A percentile compares a stretch with the other conserved stretches of the same genome.
Evolutionary conservation across 352 stramenopile species (phyloP).

Genomic region (Phytophthora nicotianae): DNA sequence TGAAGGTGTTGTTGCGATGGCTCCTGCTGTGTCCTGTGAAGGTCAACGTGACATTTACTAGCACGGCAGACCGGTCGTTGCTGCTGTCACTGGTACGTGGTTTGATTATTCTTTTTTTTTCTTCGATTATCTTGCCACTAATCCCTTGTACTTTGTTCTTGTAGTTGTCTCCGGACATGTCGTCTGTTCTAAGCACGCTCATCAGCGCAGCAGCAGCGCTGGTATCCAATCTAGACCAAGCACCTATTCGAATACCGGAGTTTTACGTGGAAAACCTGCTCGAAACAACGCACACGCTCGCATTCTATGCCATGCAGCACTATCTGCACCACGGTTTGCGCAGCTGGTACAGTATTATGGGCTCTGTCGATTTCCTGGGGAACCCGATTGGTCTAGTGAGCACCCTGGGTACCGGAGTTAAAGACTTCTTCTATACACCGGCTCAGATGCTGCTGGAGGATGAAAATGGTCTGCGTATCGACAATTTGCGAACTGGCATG

Average conservation of each 20-base stretch:
- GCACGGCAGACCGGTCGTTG: constrained; percentile 82
- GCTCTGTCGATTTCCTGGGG: constrained; percentile 90
- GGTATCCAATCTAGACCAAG: constrained; percentile 87
- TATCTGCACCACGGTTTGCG: constrained; percentile 85
- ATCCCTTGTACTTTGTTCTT: constrained; percentile 11
- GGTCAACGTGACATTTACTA: constrained; percentile 89
- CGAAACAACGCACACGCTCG: constrained; percentile 84
- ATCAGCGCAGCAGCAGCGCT: constrained; percentile 82
- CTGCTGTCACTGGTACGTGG: constrained; percentile 70
- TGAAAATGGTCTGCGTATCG: constrained; percentile 83
- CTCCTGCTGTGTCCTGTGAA: constrained; percentile 86
- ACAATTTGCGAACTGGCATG: constrained; percentile 88
- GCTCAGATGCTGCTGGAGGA: constrained; percentile 93
- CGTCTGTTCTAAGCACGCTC: constrained; percentile 73
- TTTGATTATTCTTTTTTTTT: constrained; percentile 7
- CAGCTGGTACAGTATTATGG: constrained; percentile 90
- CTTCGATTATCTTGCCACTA: background rate
- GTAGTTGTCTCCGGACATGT: constrained; percentile 83
- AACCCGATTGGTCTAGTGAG: constrained; percentile 91
- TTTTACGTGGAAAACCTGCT: constrained; percentile 91
- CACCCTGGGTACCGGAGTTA: constrained; percentile 89
- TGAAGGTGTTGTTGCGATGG: constrained; percentile 81
- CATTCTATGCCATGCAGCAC: constrained; percentile 88
- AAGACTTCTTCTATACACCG: constrained; percentile 96
- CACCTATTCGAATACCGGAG: constrained; percentile 87